Percentiles rank a stretch among this genome's conserved stretches.
These are phyloP conservation scores for Phytophthora hibernalis DNA, from an alignment of 352 stramenopile species.

Conservation along the genomic window DNA sequence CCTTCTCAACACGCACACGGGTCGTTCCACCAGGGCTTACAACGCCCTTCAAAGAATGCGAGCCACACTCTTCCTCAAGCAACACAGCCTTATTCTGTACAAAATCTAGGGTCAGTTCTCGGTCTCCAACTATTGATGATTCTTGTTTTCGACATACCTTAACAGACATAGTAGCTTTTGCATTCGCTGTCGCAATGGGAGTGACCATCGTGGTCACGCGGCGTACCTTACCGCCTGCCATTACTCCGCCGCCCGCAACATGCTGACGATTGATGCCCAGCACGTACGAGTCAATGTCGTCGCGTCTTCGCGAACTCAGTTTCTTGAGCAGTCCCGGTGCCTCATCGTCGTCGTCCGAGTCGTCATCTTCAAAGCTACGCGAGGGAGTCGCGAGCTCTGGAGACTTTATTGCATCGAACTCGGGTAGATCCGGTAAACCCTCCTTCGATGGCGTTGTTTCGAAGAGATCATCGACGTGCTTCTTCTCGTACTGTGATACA, in stretches of 20 bases:
- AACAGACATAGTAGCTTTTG: constrained; percentile 39
- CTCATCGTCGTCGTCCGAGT: constrained; percentile 54
- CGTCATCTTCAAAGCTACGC: constrained; percentile 49
- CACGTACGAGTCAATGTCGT: constrained; percentile 84
- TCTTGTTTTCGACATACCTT: constrained; percentile 30
- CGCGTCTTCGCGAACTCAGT: constrained; percentile 59
- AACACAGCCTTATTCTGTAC: constrained; percentile 50
- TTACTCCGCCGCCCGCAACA: constrained; percentile 43
- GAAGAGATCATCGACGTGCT: constrained; percentile 78
- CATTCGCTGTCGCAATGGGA: constrained; percentile 14
- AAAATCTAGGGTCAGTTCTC: not conserved
- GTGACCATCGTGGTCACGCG: constrained; percentile 30
- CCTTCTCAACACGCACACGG: constrained; percentile 61
- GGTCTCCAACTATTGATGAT: not conserved
- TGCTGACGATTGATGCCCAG: constrained; percentile 67
- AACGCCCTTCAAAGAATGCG: constrained; percentile 54
- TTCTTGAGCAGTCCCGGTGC: constrained; percentile 56
- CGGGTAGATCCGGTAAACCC: constrained; percentile 43
- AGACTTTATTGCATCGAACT: constrained; percentile 61
- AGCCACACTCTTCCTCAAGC: constrained; percentile 54
- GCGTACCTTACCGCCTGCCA: constrained; percentile 44
- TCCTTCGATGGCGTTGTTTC: constrained; percentile 58
- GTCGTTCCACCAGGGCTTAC: constrained; percentile 74
- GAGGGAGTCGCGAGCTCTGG: constrained; percentile 41
- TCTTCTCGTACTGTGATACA: constrained; percentile 65